Base-by-base conservation (phyloP, 2,329 filamentous ascomycete species). In the Karstenula rhodostoma region DNA sequence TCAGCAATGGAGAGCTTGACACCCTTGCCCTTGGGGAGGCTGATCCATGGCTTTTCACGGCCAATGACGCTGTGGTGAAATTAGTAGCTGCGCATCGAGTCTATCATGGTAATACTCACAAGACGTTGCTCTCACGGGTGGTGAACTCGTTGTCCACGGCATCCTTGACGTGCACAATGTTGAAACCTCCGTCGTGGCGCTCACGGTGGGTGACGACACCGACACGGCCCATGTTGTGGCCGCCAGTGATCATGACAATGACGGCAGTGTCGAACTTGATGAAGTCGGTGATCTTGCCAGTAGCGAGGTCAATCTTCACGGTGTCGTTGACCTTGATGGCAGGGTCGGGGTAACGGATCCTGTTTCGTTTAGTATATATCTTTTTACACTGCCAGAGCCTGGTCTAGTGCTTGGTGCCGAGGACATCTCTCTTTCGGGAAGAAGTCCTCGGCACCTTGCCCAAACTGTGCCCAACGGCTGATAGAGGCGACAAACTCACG, bases 151-250 rank as follows among this genome's bases (percentile, higher is more conserved):
- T 99, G 90, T 98, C 95, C 85, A 99, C 94, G 79, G 94, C 94
- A 81, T 99, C 95, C 92, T 99, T 99, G 85, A 99, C 91, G 88
- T 97, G 94, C 83, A 99, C 94, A 80, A 99, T 96, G 89, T 96
- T 96, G 92, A 99, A 99, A 84, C 95, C 95, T 88, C 95, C 95
- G 77, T 99, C 95, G 89, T 99, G 95, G 79, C 95, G 93, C 89
- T 99, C 95, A 88, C 95, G 94, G 90, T 99, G 94, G 78, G 95
- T 98, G 87, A 99, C 96, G 83, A 98, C 94, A 91, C 95, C 95
- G 80, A 99, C 94, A 94, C 95, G 95, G 83, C 95, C 95, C 94
- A 98, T 99, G 93, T 99, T 99, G 82, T 94, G 95, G 90, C 95
- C 95, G 90, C 95, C 95, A 76, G 95, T 99, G 80, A 91, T 91